Percentiles rank a stretch among this genome's conserved stretches.
Evolutionary conservation across 2,329 filamentous ascomycete genomes (phyloP).

Genomic region (Nigrograna mackinnonii): DNA sequence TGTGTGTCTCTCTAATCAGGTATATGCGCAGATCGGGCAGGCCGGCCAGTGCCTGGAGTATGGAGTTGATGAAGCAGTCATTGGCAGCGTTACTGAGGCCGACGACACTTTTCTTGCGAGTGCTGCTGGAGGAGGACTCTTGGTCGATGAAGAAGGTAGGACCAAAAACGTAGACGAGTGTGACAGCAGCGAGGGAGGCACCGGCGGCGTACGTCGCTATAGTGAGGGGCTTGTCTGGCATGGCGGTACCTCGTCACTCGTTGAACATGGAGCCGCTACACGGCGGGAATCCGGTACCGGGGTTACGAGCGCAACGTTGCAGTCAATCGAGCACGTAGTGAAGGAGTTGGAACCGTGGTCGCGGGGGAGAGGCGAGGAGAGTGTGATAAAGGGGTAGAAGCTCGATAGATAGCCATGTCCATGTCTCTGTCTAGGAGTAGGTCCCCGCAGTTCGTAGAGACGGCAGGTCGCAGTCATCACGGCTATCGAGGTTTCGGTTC

Average conservation of each 20-base stretch:
- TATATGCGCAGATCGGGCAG: constrained; percentile 88
- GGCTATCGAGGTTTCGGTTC: constrained; percentile 23
- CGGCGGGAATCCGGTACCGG: constrained; percentile 13
- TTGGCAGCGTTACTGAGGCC: constrained; percentile 89
- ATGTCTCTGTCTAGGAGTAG: constrained; percentile 1
- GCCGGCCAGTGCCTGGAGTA: constrained; percentile 89
- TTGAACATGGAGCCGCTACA: too few relatives aligned
- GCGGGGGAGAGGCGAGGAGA: constrained; percentile 2
- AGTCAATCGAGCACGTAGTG: too few relatives aligned
- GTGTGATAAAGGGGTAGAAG: constrained; percentile 7
- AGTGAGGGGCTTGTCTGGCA: constrained; percentile 82
- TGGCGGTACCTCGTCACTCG: constrained; percentile 43
- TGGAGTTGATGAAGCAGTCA: constrained; percentile 83
- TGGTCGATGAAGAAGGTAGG: constrained; percentile 96
- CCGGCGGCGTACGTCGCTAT: constrained; percentile 93
- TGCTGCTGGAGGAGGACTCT: constrained; percentile 66
- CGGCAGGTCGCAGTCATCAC: constrained; percentile 22
- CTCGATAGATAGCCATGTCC: constrained; percentile 26
- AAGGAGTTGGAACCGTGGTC: constrained; percentile 8
- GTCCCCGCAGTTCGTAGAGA: constrained; percentile 4
- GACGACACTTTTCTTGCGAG: constrained; percentile 78
- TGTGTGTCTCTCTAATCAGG: constrained; percentile 87
- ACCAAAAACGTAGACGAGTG: constrained; percentile 94
- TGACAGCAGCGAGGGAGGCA: constrained; percentile 90
- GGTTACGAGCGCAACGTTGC: constrained; percentile 13